Base-by-base conservation (phyloP, 1,284 basidiomycete species). In the Sanghuangporus sanghuang region DNA sequence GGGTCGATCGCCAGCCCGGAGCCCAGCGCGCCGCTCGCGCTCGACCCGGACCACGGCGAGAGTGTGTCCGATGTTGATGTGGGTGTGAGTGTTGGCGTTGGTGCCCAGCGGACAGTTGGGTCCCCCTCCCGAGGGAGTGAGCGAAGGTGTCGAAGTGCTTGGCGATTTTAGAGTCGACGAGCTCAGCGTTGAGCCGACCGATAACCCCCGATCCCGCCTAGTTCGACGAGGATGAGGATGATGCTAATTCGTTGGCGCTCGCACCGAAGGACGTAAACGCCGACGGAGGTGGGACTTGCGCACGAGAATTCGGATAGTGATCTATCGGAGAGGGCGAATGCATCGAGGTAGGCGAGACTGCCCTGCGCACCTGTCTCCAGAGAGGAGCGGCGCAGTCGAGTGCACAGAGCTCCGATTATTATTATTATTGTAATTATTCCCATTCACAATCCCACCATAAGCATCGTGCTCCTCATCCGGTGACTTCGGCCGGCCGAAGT, bases 1-100 rank as follows among this genome's bases (percentile, higher is more conserved):
- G 82, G 81, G 67, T 88, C 85, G 62, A 90, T 79, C 12, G 64
- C 57, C 16, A 65, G 61, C 7, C 60, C 68, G 57, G 27, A 67
- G 65, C 39, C 57, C 48, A 50, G 59, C 42, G 36, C 60, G 56
- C 11, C 62, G 46, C 23, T 70, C 67, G 57, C 57, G 72, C 67
- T 52, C 46, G 46, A 48, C 27, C 35, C 55, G 23, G 38, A 72
- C 58, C 40, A 14, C 9, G 48, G 48, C 9, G 16, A 16, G n/a
- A 49, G 48, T 5, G 27, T 32, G 27, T 32, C 27, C 27, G 3
- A 32, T 5, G 27, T 32, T 5, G 27, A 32, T 5, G 27, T 32
- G 2, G 44, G 21, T 16, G 8, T 7, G 44, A 46, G 44, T n/a
- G 21, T 5, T 6, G 44, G 21, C 21, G 40, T n/a, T 46, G 44